A percentile compares a stretch with the other conserved stretches of the same genome.
These are phyloP conservation scores for Vaccinium vitisidaea DNA, from an alignment of 148 eudicot species.

Conservation along the genomic window DNA sequence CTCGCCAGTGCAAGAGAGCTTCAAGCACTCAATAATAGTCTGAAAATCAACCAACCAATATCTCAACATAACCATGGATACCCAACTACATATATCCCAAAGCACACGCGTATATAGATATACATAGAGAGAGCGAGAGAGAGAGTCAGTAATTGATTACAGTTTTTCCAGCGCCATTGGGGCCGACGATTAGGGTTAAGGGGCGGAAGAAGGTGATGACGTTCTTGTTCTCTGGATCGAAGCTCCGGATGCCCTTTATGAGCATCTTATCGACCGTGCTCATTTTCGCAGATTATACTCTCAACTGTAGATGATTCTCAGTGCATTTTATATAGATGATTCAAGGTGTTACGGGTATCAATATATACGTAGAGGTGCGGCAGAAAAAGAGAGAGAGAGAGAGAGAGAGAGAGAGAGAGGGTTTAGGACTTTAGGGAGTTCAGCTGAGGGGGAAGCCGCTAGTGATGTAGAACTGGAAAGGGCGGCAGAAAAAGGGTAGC, in stretches of 20 bases:
- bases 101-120: neutral
- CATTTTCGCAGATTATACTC: constrained; percentile 40
- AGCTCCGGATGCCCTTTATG: constrained; percentile 94
- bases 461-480: neutral
- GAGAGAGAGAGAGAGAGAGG: neutral
- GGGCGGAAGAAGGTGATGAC: constrained; percentile 94
- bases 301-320: neutral
- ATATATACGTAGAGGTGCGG: neutral
- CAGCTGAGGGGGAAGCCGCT: neutral
- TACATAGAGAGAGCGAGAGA: neutral
- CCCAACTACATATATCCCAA: neutral
- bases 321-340: neutral
- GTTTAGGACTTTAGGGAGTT: neutral
- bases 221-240: constrained; percentile 88
- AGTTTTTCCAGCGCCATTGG: constrained; percentile 98
- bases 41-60: constrained; percentile 23
- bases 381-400: neutral
- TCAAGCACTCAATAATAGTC: constrained; percentile 97
- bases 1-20: constrained; percentile 96
- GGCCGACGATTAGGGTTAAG: constrained; percentile 89
- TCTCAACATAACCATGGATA: neutral
- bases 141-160: constrained; percentile 24
- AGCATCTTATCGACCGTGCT: constrained; percentile 97
- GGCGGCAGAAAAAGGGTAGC: neutral
- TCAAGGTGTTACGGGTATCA: too few relatives aligned